Percentiles rank a stretch among this genome's conserved stretches.
These are phyloP conservation scores for Cydonia oblonga DNA, from an alignment of 331 rosid species.

Conservation along the genomic window DNA sequence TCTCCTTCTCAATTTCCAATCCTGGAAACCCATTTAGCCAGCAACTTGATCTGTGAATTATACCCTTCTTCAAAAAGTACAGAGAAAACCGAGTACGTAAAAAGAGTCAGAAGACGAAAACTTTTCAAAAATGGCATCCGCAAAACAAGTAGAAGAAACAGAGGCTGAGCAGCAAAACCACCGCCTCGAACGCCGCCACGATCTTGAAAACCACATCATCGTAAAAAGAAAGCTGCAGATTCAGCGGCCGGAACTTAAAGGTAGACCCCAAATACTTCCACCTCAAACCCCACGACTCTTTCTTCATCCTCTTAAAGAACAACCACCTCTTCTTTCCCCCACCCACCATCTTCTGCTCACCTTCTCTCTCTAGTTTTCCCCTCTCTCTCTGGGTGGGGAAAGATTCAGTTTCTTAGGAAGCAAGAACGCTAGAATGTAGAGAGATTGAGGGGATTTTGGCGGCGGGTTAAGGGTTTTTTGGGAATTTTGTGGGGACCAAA, in stretches of 20 bases:
- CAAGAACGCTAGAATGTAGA: background rate
- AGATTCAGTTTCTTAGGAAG: background rate
- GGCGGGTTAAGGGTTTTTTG: conserved; percentile 2
- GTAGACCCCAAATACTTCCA: conserved; percentile 38
- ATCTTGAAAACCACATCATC: conserved; percentile 47
- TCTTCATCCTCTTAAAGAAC: conserved; percentile 37
- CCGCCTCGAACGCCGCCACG: conserved; percentile 53
- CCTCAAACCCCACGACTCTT: conserved; percentile 28
- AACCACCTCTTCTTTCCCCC: conserved; percentile 28
- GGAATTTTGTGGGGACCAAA: background rate
- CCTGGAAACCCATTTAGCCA: background rate
- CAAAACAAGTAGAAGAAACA: conserved; percentile 58
- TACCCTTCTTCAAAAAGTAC: background rate
- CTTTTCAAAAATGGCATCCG: conserved; percentile 54
- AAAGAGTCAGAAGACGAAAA: background rate
- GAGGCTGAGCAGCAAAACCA: conserved; percentile 30
- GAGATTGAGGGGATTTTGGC: background rate
- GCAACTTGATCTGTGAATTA: background rate
- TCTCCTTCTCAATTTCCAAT: too few species aligned
- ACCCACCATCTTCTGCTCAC: conserved; percentile 6
- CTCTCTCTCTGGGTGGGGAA: background rate
- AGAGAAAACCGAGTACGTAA: background rate
- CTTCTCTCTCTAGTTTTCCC: background rate
- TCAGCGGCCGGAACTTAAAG: conserved; percentile 43
- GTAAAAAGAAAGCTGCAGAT: conserved; percentile 35